These are phyloP conservation scores for Pseudonitzschia multistriata DNA, from an alignment of 108 stramenopile genomes.

Conservation along the genomic window DNA sequence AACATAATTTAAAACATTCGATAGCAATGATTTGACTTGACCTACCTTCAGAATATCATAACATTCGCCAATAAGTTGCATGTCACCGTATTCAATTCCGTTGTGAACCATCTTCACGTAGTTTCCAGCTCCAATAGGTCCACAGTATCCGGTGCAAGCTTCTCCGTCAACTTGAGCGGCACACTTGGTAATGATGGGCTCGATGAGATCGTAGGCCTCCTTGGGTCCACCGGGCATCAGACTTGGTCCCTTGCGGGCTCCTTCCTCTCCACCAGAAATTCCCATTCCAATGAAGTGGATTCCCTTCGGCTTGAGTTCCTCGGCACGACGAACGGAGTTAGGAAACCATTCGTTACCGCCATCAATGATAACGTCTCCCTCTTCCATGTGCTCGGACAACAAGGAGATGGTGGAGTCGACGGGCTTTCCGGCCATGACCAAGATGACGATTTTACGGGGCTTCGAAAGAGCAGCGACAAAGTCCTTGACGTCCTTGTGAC, in stretches of 20 bases:
- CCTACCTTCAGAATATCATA: slow-evolving; percentile 86
- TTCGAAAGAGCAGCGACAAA: slow-evolving; percentile 71
- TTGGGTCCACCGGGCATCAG: slow-evolving; percentile 98
- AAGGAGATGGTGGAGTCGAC: slow-evolving; percentile 92
- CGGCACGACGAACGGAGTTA: slow-evolving; percentile 90
- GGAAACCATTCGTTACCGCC: slow-evolving; percentile 99
- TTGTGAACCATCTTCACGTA: slow-evolving; percentile 99
- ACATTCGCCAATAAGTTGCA: slow-evolving; percentile 98
- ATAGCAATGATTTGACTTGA: too few relatives aligned
- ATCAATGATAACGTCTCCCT: slow-evolving; percentile 95
- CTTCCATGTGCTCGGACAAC: slow-evolving; percentile 78
- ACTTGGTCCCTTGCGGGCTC: slow-evolving; percentile 95
- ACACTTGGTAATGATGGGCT: slow-evolving; percentile 92
- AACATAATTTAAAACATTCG: not conserved
- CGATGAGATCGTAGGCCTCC: slow-evolving; percentile 91
- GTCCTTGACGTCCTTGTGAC: slow-evolving; percentile 73
- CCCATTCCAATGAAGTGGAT: slow-evolving; percentile 98
- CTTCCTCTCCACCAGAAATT: slow-evolving; percentile 98
- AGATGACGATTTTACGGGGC: slow-evolving; percentile 92
- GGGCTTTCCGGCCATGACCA: slow-evolving; percentile 96
- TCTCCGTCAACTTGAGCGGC: slow-evolving; percentile 90
- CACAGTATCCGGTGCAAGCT: slow-evolving; percentile 95
- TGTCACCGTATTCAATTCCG: slow-evolving; percentile 99
- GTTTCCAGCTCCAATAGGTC: slow-evolving; percentile 91
- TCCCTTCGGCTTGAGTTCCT: slow-evolving; percentile 81